A percentile compares a stretch with the other conserved stretches of the same genome.
Conservation (phyloP, 2,329 filamentous ascomycete genomes). For the Paraconiothyrium brasiliense region DNA sequence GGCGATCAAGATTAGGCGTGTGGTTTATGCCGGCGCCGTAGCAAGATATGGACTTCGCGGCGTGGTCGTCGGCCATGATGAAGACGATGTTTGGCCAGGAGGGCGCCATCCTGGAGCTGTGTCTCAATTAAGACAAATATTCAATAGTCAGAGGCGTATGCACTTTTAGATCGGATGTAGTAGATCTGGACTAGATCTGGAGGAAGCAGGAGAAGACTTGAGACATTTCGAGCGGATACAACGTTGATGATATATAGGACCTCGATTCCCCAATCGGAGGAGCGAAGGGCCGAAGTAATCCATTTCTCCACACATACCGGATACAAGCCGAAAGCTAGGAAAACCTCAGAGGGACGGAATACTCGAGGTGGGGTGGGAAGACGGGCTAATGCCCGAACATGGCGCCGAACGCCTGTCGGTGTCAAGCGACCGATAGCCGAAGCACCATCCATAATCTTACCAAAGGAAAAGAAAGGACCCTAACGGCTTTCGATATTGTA, state of each 20-base stretch:
- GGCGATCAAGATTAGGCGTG: slow-evolving; percentile 62
- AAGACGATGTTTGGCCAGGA: slow-evolving; percentile 56
- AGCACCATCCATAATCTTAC: not conserved
- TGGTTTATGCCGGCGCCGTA: slow-evolving; percentile 63
- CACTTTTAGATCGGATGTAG: no score
- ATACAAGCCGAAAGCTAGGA: no score
- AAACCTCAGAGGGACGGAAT: not conserved
- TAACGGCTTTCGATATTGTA: no score
- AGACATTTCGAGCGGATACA: not conserved
- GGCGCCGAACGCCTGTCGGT: slow-evolving; percentile 1
- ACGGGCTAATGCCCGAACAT: not conserved
- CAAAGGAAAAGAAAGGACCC: no score
- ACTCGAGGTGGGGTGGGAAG: not conserved
- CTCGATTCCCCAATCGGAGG: slow-evolving; percentile 1
- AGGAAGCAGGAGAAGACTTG: not conserved
- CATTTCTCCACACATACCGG: not conserved
- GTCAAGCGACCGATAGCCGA: not conserved
- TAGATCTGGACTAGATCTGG: not conserved
- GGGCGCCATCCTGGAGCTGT: slow-evolving; percentile 23
- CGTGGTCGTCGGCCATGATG: slow-evolving; percentile 66
- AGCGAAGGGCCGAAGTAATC: not conserved
- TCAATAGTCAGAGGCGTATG: no score
- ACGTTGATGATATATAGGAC: not conserved
- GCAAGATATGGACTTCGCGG: slow-evolving; percentile 59
- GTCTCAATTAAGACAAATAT: no score